A percentile compares a stretch with the other conserved stretches of the same genome.
Evolutionary conservation across 345 rosid species (phyloP).

Genomic region (Eucalyptus decipiens): DNA sequence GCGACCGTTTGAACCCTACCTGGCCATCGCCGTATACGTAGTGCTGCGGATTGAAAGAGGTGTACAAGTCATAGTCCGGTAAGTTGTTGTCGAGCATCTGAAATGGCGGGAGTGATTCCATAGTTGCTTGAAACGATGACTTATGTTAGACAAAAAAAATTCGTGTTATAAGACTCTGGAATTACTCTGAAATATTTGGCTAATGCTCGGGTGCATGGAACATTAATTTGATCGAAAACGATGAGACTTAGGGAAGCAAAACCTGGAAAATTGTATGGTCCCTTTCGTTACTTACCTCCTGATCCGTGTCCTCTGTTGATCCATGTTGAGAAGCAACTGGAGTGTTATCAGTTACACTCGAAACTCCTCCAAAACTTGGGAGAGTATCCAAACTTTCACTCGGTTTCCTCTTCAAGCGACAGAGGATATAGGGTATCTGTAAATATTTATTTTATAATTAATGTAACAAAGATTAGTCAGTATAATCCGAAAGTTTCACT

Average conservation of each 20-base stretch:
- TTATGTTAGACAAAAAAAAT: too few relatives aligned
- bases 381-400: neutral
- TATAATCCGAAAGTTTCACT: neutral
- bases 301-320: neutral
- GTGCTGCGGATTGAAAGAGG: neutral
- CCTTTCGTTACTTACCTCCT: neutral
- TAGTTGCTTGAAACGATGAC: neutral
- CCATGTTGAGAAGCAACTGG: neutral
- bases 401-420: neutral
- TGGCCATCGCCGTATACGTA: neutral
- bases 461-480: neutral
- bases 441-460: neutral
- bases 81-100: neutral
- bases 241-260: neutral
- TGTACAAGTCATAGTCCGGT: neutral
- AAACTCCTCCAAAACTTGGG: neutral
- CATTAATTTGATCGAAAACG: neutral
- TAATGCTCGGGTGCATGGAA: neutral
- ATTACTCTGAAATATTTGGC: neutral
- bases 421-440: neutral
- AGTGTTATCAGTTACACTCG: neutral
- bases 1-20: neutral
- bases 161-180: neutral
- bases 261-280: neutral
- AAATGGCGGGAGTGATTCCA: neutral